Evolutionary conservation across 1,284 basidiomycete genomes (phyloP), one percentile per base, ranked within the genome.

Genomic region (Leccinum fallax): DNA sequence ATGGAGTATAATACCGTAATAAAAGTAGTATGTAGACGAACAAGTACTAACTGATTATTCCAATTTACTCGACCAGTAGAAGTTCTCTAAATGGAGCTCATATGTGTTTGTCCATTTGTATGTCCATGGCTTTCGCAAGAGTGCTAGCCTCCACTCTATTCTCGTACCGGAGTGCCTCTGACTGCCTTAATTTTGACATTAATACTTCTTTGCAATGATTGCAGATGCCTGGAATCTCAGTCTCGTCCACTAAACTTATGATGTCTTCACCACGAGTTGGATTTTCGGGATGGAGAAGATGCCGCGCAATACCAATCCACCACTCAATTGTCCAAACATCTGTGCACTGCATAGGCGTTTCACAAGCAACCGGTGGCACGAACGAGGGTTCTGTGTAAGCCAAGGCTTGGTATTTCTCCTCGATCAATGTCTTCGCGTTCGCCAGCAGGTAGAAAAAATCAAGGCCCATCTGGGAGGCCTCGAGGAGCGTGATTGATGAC

Each of bases 401-500:
- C 16, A 53, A 11, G 15, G 57, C 53, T 4, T n/a, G 19, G 10
- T 53, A 38, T 2, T 59, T 7, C 6, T 64, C 57, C 3, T 61
- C 55, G 1, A 64, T 51, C 13, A 36, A 2, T 3, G 60, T 38
- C 21, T 64, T 64, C 0, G 54, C 59, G 19, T 26, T 21, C 3
- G n/a, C 10, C 2, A 64, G 57, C 0, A 55, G 38, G 6, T 56
- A 54, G 26, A 61, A 63, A 32, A 57, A 57, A 1, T 57, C 40
- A 2, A 57, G 4, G 5, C 63, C 63, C 54, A 64, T 64, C 1
- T 40, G 26, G n/a, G 19, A 3, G 4, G 58, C 63, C 24, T 63
- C 34, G 28, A 30, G 28, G 28, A 3, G 26, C 4, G 13, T 3
- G 21, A 34, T 57, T 3, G 57, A 59, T 11, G 36, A 61, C 6